Conservation (phyloP, 1,139 yeast species). For the Pichia sp. region DNA sequence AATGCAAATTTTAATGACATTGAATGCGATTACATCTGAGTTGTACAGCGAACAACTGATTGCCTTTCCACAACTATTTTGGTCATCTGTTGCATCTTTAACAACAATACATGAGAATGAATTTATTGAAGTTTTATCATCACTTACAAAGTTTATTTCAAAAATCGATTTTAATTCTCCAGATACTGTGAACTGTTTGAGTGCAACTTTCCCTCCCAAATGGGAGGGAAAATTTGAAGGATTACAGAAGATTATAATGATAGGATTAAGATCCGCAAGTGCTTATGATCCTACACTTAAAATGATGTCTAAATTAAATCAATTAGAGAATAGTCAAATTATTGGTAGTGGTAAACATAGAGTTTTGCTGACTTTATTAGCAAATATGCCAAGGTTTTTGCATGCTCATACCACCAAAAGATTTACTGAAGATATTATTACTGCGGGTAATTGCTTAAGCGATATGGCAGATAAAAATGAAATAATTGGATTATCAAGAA, state of each 20-base stretch:
- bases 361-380: constrained; percentile 61
- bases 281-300: constrained; percentile 75
- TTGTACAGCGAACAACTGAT: constrained; percentile 70
- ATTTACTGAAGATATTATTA: constrained; percentile 44
- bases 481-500: constrained; percentile 59
- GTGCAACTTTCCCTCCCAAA: constrained; percentile 84
- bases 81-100: constrained; percentile 93
- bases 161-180: constrained; percentile 83
- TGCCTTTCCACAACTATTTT: constrained; percentile 87
- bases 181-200: constrained; percentile 75
- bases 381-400: constrained; percentile 77
- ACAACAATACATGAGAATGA: constrained; percentile 91
- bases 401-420: constrained; percentile 64
- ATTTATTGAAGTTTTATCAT: constrained; percentile 77
- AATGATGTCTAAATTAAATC: constrained; percentile 65
- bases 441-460: constrained; percentile 54
- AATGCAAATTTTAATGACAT: constrained; percentile 93
- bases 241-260: constrained; percentile 66
- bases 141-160: constrained; percentile 73
- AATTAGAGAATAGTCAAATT: constrained; percentile 64
- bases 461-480: constrained; percentile 53
- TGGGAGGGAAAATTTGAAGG: constrained; percentile 97
- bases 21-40: constrained; percentile 86
- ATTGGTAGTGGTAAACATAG: constrained; percentile 70
- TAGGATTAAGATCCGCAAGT: constrained; percentile 75